A percentile compares a stretch with the other conserved stretches of the same genome.
Conservation (phyloP, 371 early-diverging fungal genomes). For the Rhizomucor pusillus region DNA sequence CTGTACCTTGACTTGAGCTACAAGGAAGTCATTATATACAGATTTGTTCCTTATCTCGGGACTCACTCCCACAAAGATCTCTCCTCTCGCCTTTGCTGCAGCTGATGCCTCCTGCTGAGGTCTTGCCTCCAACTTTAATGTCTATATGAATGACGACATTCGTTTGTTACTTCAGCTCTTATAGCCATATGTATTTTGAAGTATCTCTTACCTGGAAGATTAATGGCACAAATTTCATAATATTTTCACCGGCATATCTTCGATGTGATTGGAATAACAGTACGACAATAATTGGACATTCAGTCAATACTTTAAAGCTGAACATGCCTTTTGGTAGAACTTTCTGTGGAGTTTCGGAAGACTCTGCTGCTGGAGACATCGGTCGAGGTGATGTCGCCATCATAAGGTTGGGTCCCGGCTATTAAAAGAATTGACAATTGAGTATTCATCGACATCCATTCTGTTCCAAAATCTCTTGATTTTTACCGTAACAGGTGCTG, state of each 20-base stretch:
- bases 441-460: constrained; percentile 2
- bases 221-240: constrained; percentile 84
- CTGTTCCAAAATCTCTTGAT: background rate
- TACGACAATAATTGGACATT: constrained; percentile 98
- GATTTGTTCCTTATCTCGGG: constrained; percentile 71
- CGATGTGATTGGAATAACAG: constrained; percentile 87
- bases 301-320: constrained; percentile 96
- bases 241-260: constrained; percentile 75
- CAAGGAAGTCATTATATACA: constrained; percentile 82
- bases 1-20: constrained; percentile 83
- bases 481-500: constrained; percentile 50
- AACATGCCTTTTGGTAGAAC: constrained; percentile 69
- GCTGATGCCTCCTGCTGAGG: constrained; percentile 76
- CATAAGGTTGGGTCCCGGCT: constrained; percentile 56
- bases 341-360: constrained; percentile 60
- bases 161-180: background rate
- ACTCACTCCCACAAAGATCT: constrained; percentile 79
- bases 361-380: constrained; percentile 75
- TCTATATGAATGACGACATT: constrained; percentile 48
- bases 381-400: constrained; percentile 70
- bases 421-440: no score
- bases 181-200: background rate
- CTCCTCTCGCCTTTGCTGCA: constrained; percentile 63
- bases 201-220: constrained; percentile 69
- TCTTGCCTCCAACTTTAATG: constrained; percentile 71